Evolutionary conservation across 768 basidiomycete species (phyloP).

Genomic region (Rhodotorula paludigena): DNA sequence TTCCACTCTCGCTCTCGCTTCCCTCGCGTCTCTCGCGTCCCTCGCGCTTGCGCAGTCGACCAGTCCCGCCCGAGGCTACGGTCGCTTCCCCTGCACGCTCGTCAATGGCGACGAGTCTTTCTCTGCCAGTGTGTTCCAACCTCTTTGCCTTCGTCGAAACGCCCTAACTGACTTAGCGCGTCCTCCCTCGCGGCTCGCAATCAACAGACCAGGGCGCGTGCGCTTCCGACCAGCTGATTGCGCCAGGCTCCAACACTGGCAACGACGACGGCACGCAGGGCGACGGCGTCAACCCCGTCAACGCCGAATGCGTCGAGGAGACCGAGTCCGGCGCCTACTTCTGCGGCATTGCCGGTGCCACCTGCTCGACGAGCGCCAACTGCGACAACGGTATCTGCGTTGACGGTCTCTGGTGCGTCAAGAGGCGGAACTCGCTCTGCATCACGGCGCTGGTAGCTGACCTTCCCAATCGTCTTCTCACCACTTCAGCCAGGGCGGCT

Average conservation of each 20-base stretch:
- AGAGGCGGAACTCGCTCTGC: too few relatives aligned
- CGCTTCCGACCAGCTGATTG: background rate
- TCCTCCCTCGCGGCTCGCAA: background rate
- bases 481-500: slow-evolving; percentile 13
- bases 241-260: slow-evolving; percentile 1
- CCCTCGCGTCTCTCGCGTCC: slow-evolving; percentile 17
- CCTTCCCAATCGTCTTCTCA: background rate
- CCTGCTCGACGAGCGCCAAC: slow-evolving; percentile 12
- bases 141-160: background rate
- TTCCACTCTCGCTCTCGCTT: slow-evolving; percentile 13
- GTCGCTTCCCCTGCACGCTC: slow-evolving; percentile 25
- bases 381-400: slow-evolving; percentile 33
- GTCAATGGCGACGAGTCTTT: slow-evolving; percentile 14
- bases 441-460: background rate
- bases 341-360: slow-evolving; percentile 29
- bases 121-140: slow-evolving; percentile 8
- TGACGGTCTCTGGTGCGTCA: background rate
- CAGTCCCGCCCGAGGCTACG: slow-evolving; percentile 11
- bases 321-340: slow-evolving; percentile 22
- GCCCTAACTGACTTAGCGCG: background rate
- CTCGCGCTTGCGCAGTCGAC: slow-evolving; percentile 18
- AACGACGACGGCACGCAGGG: slow-evolving; percentile 12
- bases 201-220: slow-evolving; percentile 12
- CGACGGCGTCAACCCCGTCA: slow-evolving; percentile 9
- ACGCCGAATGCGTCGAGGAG: slow-evolving; percentile 16